phyloP scores from a whole-genome alignment of 805 yeast species.

The Torulaspora maleeae region DNA sequence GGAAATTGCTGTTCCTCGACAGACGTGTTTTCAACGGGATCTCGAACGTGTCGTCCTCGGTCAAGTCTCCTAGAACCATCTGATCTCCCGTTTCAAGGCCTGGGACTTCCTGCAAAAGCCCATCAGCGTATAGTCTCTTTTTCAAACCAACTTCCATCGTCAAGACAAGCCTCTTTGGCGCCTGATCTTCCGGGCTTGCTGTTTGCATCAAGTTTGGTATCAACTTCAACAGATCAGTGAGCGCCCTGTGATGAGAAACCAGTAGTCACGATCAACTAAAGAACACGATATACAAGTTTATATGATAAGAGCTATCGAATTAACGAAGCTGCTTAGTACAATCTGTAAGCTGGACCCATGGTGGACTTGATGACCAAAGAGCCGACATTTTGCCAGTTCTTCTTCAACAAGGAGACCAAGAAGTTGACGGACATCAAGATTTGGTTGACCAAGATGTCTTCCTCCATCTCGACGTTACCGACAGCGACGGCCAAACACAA shows the following conservation, averaged over 20 bases:
- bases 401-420: slow-evolving; percentile 98
- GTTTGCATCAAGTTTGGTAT: neutral
- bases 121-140: slow-evolving; percentile 2
- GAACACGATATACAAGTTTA: slow-evolving; percentile 4
- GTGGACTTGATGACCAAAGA: slow-evolving; percentile 97
- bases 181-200: neutral
- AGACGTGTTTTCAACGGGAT: slow-evolving; percentile 26
- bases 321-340: slow-evolving; percentile 61
- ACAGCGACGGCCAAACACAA: slow-evolving; percentile 99
- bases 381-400: slow-evolving; percentile 99
- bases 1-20: slow-evolving; percentile 20
- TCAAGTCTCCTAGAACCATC: slow-evolving; percentile 12
- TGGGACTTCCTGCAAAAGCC: slow-evolving; percentile 11
- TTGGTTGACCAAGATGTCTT: slow-evolving; percentile 93
- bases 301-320: neutral
- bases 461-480: slow-evolving; percentile 99
- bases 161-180: neutral
- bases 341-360: slow-evolving; percentile 99
- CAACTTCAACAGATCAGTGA: neutral
- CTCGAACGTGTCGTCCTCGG: slow-evolving; percentile 23
- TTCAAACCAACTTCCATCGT: slow-evolving; percentile 3
- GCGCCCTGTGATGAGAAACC: neutral
- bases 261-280: neutral
- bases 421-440: slow-evolving; percentile 98
- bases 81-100: slow-evolving; percentile 16